Evolutionary conservation across 208 protist species (phyloP), one percentile per base, ranked within the genome.

Genomic region (Trypanosoma congolense): DNA sequence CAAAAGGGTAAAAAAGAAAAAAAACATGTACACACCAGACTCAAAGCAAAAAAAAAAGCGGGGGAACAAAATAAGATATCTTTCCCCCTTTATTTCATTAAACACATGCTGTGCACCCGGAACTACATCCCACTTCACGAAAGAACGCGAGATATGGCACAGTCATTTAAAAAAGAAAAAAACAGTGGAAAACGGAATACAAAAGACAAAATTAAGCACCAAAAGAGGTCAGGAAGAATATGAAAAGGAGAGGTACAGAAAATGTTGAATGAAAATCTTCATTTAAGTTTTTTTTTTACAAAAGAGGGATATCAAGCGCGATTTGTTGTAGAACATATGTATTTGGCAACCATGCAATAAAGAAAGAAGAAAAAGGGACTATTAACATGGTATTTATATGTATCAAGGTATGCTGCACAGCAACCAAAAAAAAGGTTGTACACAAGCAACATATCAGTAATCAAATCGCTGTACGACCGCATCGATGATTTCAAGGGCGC

Each of bases 251-350:
- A 42, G 28, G 46, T 24, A 6, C 33, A 30, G 48, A 22, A 65
- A 35, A 6, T 40, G 38, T 5, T 38, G 41, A 60, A 66, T 57
- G 43, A 60, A 59, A 66, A 51, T n/a, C n/a, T n/a, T n/a, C n/a
- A n/a, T n/a, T n/a, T n/a, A n/a, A n/a, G n/a, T n/a, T n/a, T n/a
- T n/a, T n/a, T n/a, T n/a, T n/a, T n/a, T n/a, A n/a, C n/a, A n/a
- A n/a, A n/a, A n/a, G n/a, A n/a, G n/a, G n/a, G n/a, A n/a, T n/a
- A n/a, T n/a, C n/a, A n/a, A n/a, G n/a, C n/a, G n/a, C n/a, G n/a
- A n/a, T n/a, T n/a, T n/a, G n/a, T n/a, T n/a, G n/a, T n/a, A n/a
- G n/a, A n/a, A n/a, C n/a, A n/a, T n/a, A n/a, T n/a, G n/a, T n/a
- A n/a, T n/a, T n/a, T n/a, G n/a, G n/a, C n/a, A n/a, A n/a, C n/a